Percentiles rank a stretch among this genome's conserved stretches.
Conservation (phyloP, 2,329 filamentous ascomycete genomes). For the Colletotrichum neosansevieriae region DNA sequence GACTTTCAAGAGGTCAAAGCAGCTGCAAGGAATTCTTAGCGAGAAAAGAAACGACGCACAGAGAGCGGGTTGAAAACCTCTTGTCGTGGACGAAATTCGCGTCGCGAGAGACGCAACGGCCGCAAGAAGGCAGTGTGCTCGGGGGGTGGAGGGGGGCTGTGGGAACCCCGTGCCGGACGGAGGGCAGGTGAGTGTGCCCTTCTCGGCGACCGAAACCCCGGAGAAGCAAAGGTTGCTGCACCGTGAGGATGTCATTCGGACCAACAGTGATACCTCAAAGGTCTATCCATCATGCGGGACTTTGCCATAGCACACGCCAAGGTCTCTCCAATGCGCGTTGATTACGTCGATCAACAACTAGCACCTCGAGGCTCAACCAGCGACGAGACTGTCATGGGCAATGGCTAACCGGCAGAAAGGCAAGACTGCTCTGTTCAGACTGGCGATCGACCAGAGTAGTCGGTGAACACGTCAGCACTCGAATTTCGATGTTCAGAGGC, state of each 20-base stretch:
- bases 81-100: constrained; percentile 1
- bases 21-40: constrained; percentile 29
- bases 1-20: constrained; percentile 24
- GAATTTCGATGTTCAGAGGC: constrained; percentile 31
- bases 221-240: constrained; percentile 28
- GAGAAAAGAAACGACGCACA: constrained; percentile 29
- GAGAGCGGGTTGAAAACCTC: background rate
- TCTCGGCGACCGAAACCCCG: constrained; percentile 3
- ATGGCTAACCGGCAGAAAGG: constrained; percentile 13
- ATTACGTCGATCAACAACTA: background rate
- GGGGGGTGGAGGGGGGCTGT: background rate
- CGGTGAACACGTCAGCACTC: constrained; percentile 9
- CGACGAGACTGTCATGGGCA: constrained; percentile 1
- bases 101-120: background rate
- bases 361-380: background rate
- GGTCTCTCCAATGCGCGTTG: background rate
- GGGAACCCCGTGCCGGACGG: background rate
- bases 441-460: constrained; percentile 19
- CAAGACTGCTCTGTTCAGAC: background rate
- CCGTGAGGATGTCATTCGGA: constrained; percentile 2
- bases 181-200: background rate
- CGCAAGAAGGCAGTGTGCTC: background rate
- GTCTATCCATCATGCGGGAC: constrained; percentile 2
- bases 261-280: background rate
- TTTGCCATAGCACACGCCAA: background rate